These are phyloP conservation scores for Colletotrichum falcatum DNA, from an alignment of 2,329 filamentous ascomycete genomes.

Conservation along the genomic window DNA sequence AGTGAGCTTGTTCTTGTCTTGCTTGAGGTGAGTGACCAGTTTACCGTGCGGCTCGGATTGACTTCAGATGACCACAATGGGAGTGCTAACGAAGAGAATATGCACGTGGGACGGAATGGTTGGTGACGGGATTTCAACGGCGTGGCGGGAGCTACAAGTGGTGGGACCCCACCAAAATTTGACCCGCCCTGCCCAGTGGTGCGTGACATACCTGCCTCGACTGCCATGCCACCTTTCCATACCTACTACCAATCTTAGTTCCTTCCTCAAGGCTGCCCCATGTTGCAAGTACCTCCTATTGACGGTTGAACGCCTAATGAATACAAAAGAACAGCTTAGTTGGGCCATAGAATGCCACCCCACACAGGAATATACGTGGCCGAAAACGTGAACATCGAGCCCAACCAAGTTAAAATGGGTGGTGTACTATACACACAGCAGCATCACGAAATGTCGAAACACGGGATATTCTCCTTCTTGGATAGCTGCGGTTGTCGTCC, in stretches of 20 bases:
- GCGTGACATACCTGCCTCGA: not conserved
- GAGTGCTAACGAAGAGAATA: not conserved
- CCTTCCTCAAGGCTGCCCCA: not conserved
- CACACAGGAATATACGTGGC: too few species aligned
- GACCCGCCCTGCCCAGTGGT: not conserved
- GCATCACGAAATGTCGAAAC: not conserved
- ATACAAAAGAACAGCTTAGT: not conserved
- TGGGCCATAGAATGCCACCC: not conserved
- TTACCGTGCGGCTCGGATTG: not conserved
- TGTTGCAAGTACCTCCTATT: not conserved
- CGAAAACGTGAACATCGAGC: not conserved
- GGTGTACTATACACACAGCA: not conserved
- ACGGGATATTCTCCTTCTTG: not conserved
- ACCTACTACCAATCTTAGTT: not conserved
- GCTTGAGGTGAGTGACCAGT: not conserved
- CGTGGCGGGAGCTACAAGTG: not conserved
- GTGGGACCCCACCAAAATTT: slow-evolving; percentile 8
- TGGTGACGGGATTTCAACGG: slow-evolving; percentile 9
- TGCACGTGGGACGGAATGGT: not conserved
- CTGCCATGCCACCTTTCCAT: not conserved
- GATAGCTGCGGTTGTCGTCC: not conserved
- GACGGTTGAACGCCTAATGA: too few species aligned
- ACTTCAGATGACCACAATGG: not conserved
- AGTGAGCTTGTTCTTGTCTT: not conserved
- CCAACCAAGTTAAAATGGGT: not conserved